Evolutionary conservation across 108 stramenopile species (phyloP), one percentile per base, ranked within the genome.

Genomic region (Cyclotella sp.): DNA sequence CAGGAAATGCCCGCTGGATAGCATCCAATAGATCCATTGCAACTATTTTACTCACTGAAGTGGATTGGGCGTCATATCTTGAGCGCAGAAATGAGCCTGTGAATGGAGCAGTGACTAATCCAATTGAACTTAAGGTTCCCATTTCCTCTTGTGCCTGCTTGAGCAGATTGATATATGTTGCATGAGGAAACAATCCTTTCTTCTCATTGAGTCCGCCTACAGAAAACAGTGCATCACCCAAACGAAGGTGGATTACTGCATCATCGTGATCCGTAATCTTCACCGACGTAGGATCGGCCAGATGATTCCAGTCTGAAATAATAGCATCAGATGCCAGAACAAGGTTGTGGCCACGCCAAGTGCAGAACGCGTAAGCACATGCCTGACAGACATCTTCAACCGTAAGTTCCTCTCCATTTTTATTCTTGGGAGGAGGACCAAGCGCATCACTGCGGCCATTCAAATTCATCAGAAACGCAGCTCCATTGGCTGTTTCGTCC

Each of bases 391-490:
- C 55, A 58, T 58, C 55, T 58, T 26, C 55, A 24, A 26, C 24
- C 13, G 55, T 24, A 14, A 26, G 24, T 21, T 58, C 55, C 22
- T 13, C 26, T 27, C 55, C 55, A 28, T 58, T 21, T 58, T 9
- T 1, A 58, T 27, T 24, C 24, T 51, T 16, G 8, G 26, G 22
- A 27, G 24, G 24, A 26, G 43, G 44, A 45, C 63, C 63, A 45
- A 45, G 8, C 3, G 1, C 22, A 27, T 22, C 63, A 22, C 49
- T 51, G 49, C 16, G 19, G 3, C 3, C 1, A 45, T 64, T 64
- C 28, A 64, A 46, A 16, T 64, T 24, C 63, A 64, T 64, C 0
- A 64, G 22, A 45, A 34, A 46, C 24, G 63, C 63, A 10, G 63
- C 63, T 14, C 63, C 55, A 13, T 58, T 29, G 3, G 12, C 22